phyloP scores from a whole-genome alignment of 306 rosid genomes.

The Styphnolobium japonicum region DNA sequence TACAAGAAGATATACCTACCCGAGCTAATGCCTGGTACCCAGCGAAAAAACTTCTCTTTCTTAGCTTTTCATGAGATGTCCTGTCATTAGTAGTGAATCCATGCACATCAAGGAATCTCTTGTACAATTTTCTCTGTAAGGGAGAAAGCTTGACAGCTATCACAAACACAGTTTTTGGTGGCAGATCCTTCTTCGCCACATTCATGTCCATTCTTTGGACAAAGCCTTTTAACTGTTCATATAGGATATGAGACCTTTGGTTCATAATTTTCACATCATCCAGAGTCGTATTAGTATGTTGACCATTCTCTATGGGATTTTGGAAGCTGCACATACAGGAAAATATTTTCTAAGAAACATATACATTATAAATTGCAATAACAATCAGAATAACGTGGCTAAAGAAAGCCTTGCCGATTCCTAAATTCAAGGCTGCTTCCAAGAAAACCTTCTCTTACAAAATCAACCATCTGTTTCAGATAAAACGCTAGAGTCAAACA shows the following conservation, averaged over 20 bases:
- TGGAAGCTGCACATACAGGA: constrained; percentile 70
- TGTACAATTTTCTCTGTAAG: constrained; percentile 82
- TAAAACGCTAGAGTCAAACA: constrained; percentile 22
- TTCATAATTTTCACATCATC: constrained; percentile 95
- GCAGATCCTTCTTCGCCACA: constrained; percentile 91
- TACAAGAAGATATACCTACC: constrained; percentile 46
- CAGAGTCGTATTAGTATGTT: constrained; percentile 90
- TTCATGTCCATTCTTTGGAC: constrained; percentile 98
- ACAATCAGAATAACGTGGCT: constrained; percentile 18
- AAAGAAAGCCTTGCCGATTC: constrained; percentile 71
- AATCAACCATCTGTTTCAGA: constrained; percentile 93
- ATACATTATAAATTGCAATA: background rate
- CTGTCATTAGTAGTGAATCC: constrained; percentile 70
- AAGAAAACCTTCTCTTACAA: constrained; percentile 97
- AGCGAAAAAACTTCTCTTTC: constrained; percentile 87
- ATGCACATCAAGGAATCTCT: constrained; percentile 90
- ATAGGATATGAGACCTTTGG: constrained; percentile 95
- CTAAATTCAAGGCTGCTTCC: constrained; percentile 99
- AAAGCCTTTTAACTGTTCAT: constrained; percentile 88
- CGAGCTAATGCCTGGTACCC: constrained; percentile 98
- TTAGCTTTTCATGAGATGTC: constrained; percentile 54
- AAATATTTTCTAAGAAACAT: constrained; percentile 15
- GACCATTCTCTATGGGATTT: constrained; percentile 97
- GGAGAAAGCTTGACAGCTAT: constrained; percentile 93
- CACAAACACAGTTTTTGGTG: constrained; percentile 96